phyloP scores from a whole-genome alignment of 208 protist genomes.

The Leptomonas seymouri region DNA sequence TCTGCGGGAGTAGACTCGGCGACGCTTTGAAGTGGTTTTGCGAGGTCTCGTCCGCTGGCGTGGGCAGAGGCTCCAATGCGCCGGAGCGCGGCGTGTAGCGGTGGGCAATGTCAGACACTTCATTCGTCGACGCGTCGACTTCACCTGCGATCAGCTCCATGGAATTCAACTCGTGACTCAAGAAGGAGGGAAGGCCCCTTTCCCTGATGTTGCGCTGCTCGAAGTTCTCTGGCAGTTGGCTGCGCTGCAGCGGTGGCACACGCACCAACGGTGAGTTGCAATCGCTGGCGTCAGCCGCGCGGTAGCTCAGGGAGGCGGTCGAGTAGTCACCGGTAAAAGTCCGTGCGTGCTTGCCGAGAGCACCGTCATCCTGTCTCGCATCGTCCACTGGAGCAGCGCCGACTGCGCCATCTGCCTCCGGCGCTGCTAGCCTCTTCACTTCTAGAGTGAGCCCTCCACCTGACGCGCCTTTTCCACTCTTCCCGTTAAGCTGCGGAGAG shows the following conservation, averaged over 20 bases:
- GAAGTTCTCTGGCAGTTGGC: background rate
- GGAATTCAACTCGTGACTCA: background rate
- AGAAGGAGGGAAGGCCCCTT: background rate
- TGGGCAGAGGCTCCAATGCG: slow-evolving; percentile 22
- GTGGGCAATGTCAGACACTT: background rate
- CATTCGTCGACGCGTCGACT: background rate
- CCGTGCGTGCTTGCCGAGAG: background rate
- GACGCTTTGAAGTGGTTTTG: background rate
- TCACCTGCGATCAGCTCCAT: slow-evolving; percentile 3
- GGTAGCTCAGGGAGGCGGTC: slow-evolving; percentile 1
- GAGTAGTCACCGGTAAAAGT: slow-evolving; percentile 13
- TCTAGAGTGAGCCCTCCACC: background rate
- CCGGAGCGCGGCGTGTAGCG: slow-evolving; percentile 12
- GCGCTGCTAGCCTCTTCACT: background rate
- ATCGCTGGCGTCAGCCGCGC: background rate
- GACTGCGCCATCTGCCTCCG: background rate
- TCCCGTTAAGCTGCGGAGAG: background rate
- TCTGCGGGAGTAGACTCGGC: background rate
- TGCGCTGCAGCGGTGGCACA: slow-evolving; percentile 2
- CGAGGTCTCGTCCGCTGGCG: slow-evolving; percentile 1
- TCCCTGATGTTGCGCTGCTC: background rate
- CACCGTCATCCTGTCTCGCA: background rate
- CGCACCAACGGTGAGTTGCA: slow-evolving; percentile 1
- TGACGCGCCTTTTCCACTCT: background rate
- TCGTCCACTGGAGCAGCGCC: background rate